Conservation (phyloP, 2,329 filamentous ascomycete species). For the Cladosporium sp. region DNA sequence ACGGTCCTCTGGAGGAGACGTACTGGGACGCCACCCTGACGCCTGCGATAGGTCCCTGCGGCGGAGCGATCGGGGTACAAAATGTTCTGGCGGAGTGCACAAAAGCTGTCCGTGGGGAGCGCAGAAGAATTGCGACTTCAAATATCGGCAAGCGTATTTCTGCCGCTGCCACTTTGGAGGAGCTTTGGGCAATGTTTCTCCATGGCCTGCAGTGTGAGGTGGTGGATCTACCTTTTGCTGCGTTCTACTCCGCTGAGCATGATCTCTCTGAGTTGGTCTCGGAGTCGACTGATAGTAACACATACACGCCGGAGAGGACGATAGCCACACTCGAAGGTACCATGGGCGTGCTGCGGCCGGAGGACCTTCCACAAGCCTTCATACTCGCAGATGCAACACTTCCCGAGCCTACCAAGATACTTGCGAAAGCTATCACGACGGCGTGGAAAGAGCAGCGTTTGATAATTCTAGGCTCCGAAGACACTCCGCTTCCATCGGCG, state of each 20-base stretch:
- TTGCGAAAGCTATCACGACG: slow-evolving; percentile 28
- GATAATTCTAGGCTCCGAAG: slow-evolving; percentile 26
- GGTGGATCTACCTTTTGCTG: slow-evolving; percentile 10
- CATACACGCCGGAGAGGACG: slow-evolving; percentile 9
- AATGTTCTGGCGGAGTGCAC: slow-evolving; percentile 12
- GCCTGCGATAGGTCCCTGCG: slow-evolving; percentile 17
- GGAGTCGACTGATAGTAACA: slow-evolving; percentile 8
- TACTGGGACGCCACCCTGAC: slow-evolving; percentile 20
- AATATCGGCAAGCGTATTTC: slow-evolving; percentile 17
- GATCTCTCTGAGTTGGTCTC: slow-evolving; percentile 11
- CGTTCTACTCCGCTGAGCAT: slow-evolving; percentile 17
- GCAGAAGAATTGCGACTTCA: slow-evolving; percentile 15
- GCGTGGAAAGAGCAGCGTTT: slow-evolving; percentile 27
- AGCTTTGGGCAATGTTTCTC: slow-evolving; percentile 7
- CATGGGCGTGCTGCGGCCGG: slow-evolving; percentile 19
- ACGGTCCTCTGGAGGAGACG: slow-evolving; percentile 19
- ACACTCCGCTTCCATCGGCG: slow-evolving; percentile 23
- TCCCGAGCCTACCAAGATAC: not conserved
- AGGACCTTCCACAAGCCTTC: slow-evolving; percentile 25
- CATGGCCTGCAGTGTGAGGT: slow-evolving; percentile 13
- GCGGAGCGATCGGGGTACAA: slow-evolving; percentile 16
- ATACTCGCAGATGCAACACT: slow-evolving; percentile 12
- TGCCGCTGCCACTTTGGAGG: not conserved
- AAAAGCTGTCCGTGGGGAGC: slow-evolving; percentile 14
- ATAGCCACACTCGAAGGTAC: slow-evolving; percentile 23